Percentiles rank a stretch among this genome's conserved stretches.
These are phyloP conservation scores for Abelmoschus esculentus DNA, from an alignment of 345 rosid species.

Conservation along the genomic window DNA sequence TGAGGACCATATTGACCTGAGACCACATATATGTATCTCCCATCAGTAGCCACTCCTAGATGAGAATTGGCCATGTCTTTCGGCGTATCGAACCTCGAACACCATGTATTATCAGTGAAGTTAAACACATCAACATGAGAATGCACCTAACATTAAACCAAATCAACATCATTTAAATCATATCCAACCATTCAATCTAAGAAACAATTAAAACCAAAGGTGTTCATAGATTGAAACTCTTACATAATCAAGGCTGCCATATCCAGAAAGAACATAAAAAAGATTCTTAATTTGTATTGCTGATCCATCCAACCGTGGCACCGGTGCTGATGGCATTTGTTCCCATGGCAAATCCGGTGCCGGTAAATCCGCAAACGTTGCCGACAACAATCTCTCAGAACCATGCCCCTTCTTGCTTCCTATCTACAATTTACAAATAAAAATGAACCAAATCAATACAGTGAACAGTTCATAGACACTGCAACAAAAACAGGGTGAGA, in stretches of 20 bases:
- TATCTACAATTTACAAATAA: slow-evolving; percentile 24
- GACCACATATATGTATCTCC: slow-evolving; percentile 58
- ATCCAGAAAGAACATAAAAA: slow-evolving; percentile 69
- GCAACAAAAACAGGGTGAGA: neutral
- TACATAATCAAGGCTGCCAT: slow-evolving; percentile 54
- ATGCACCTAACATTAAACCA: slow-evolving; percentile 42
- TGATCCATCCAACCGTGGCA: slow-evolving; percentile 85
- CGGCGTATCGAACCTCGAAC: slow-evolving; percentile 49
- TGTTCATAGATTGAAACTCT: slow-evolving; percentile 7
- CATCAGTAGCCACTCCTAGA: slow-evolving; percentile 67
- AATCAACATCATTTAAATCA: no score
- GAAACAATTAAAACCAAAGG: neutral
- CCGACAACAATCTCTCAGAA: slow-evolving; percentile 31
- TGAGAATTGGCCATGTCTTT: slow-evolving; percentile 85
- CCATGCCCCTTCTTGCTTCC: neutral
- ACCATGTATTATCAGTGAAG: slow-evolving; percentile 58
- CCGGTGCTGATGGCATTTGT: slow-evolving; percentile 71
- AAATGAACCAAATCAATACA: neutral
- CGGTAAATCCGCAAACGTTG: slow-evolving; percentile 67
- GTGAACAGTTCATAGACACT: no score
- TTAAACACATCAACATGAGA: slow-evolving; percentile 79
- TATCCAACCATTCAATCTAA: no score
- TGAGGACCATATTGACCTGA: slow-evolving; percentile 82
- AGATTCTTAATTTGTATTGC: slow-evolving; percentile 61
- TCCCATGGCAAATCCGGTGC: slow-evolving; percentile 76